Percentiles rank a stretch among this genome's conserved stretches.
Conservation (phyloP, 2,329 filamentous ascomycete species). For the Bipolaris gigantea region DNA sequence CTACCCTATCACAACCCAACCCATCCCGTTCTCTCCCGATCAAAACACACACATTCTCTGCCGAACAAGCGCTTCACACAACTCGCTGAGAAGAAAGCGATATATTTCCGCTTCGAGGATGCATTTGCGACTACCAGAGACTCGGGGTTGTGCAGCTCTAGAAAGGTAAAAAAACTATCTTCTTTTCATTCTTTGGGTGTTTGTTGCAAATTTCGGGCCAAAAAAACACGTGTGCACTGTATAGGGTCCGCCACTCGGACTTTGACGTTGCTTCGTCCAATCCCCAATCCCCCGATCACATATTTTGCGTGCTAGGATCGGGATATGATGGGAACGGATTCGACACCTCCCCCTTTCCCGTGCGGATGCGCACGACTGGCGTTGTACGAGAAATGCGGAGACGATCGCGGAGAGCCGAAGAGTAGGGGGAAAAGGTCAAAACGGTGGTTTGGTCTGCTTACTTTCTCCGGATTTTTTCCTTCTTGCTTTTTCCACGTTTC, state of each 20-base stretch:
- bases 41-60: not conserved
- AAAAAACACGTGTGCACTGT: too few species aligned
- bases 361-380: not conserved
- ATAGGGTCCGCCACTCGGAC: too few species aligned
- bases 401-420: constrained; percentile 14
- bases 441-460: not conserved
- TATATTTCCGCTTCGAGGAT: not conserved
- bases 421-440: not conserved
- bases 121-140: not conserved
- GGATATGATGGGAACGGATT: not conserved
- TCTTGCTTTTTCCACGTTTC: not conserved
- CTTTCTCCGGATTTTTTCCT: not conserved
- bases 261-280: not conserved
- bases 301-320: not conserved
- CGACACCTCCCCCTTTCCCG: not conserved
- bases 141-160: not conserved
- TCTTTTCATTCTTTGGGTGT: too few species aligned
- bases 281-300: not conserved
- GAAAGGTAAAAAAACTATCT: not conserved
- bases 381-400: constrained; percentile 6
- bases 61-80: not conserved
- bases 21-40: not conserved
- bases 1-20: not conserved
- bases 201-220: too few species aligned
- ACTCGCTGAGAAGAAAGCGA: not conserved